Base-by-base conservation (phyloP, 75 land plant genomes). In the Larix kaempferi region DNA sequence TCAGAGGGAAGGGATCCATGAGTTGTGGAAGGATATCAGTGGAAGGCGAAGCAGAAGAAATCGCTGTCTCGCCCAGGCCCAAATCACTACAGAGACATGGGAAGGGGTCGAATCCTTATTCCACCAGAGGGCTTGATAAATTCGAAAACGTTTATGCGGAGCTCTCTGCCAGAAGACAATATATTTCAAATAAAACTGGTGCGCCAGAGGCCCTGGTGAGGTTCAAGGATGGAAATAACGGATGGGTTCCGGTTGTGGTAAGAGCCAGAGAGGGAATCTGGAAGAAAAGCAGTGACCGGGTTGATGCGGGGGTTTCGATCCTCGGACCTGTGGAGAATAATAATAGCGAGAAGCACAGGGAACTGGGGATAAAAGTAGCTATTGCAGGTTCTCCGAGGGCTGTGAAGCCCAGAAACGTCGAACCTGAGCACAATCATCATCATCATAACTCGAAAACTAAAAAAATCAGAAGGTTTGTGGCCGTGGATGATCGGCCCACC, bases 81-180 rank as follows among this genome's bases (percentile, higher is more conserved):
- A 44, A 0, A 44, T 44, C 8, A 8, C 49, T 6, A 44, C 49
- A 44, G 49, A 44, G 49, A 44, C 0, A 44, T 1, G 49, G 49
- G 1, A 44, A 44, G 49, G 49, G 49, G 17, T 21, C 10, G 17
- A 77, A 77, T 66, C 78, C 78, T 19, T 77, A 52, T 49, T 59
- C 78, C 2, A 21, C 55, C 37, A n/a, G 49, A 11, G 78, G 78
- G 11, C 73, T 77, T 52, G 78, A 77, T 12, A 77, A 62, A n/a
- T 77, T 77, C 33, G 72, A 72, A 23, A n/a, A 6, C 21, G 39
- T 77, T 16, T 16, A 23, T 61, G 73, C 71, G 3, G 71, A 77
- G 22, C 72, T 77, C 17, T 39, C 63, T 27, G 78, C 71, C 2
- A 77, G 25, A 23, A 63, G 78, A 23, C 55, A 64, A 27, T 25